Conservation (phyloP, 768 basidiomycete genomes). For the Amanita muscaria region DNA sequence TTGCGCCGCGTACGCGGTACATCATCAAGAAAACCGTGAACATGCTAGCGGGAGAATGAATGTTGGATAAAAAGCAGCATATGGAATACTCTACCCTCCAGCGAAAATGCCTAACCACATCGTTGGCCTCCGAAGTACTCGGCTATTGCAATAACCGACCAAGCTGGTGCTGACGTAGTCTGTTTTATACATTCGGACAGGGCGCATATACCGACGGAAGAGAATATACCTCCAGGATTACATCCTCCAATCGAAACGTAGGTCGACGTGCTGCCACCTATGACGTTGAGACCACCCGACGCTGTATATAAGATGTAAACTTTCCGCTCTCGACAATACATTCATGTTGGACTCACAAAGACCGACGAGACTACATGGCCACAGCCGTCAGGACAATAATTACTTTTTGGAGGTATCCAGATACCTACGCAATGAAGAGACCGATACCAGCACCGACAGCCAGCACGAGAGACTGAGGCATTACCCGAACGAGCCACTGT, state of each 20-base stretch:
- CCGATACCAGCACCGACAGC: constrained; percentile 86
- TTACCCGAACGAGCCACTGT: constrained; percentile 83
- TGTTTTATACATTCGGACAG: constrained; percentile 9
- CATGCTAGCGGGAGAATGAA: constrained; percentile 33
- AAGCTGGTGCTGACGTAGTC: constrained; percentile 39
- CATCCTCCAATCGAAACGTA: constrained; percentile 76
- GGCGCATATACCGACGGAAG: background rate
- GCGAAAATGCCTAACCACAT: constrained; percentile 86
- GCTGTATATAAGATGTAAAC: constrained; percentile 27
- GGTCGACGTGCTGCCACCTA: constrained; percentile 65
- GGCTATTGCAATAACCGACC: constrained; percentile 50
- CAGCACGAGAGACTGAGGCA: constrained; percentile 80
- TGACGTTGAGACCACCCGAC: constrained; percentile 58
- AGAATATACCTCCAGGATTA: constrained; percentile 31
- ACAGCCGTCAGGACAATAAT: too few species aligned
- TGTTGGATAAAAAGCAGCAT: background rate
- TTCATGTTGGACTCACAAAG: constrained; percentile 43
- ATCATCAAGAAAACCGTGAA: constrained; percentile 75
- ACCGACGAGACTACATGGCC: constrained; percentile 70
- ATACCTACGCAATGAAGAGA: constrained; percentile 70
- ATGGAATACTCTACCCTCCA: constrained; percentile 49
- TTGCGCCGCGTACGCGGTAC: constrained; percentile 77
- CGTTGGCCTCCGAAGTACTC: constrained; percentile 63
- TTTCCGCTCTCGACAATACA: background rate
- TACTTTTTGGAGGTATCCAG: too few species aligned